A percentile compares a stretch with the other conserved stretches of the same genome.
These are phyloP conservation scores for Rubia tinctorum DNA, from an alignment of 305 asterid species.

Conservation along the genomic window DNA sequence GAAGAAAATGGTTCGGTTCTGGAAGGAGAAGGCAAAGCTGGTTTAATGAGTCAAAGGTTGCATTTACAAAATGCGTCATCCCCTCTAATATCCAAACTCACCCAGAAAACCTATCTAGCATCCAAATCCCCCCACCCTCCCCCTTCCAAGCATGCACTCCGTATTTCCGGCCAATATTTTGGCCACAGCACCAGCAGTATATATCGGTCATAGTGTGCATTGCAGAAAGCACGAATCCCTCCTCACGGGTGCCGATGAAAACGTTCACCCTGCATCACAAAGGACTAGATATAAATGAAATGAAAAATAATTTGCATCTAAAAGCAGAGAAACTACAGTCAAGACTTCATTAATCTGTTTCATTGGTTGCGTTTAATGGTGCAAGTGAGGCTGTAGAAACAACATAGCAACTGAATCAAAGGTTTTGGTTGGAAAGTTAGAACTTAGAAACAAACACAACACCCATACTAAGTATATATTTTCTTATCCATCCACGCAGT, in stretches of 20 bases:
- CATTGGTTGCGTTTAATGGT: neutral
- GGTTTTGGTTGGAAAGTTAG: neutral
- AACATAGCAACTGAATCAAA: neutral
- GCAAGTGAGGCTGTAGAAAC: neutral
- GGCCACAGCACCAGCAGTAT: constrained; percentile 77
- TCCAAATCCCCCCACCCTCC: too few species aligned
- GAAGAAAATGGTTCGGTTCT: too few species aligned
- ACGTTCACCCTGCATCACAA: constrained; percentile 47
- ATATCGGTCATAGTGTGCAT: constrained; percentile 72
- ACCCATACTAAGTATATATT: neutral
- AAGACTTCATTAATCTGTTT: neutral
- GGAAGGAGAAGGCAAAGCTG: too few species aligned
- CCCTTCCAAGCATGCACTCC: too few species aligned
- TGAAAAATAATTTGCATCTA: neutral
- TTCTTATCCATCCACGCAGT: neutral
- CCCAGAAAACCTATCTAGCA: too few species aligned
- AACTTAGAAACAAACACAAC: neutral
- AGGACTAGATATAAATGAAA: neutral
- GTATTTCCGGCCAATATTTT: constrained; percentile 83
- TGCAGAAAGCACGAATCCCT: constrained; percentile 73
- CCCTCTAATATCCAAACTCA: too few species aligned
- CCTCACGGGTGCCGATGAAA: constrained; percentile 60
- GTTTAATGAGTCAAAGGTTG: too few species aligned
- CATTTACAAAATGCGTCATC: too few species aligned
- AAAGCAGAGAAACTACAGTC: too few species aligned